phyloP scores from a whole-genome alignment of 345 rosid genomes.

The Capsella bursapastoris region DNA sequence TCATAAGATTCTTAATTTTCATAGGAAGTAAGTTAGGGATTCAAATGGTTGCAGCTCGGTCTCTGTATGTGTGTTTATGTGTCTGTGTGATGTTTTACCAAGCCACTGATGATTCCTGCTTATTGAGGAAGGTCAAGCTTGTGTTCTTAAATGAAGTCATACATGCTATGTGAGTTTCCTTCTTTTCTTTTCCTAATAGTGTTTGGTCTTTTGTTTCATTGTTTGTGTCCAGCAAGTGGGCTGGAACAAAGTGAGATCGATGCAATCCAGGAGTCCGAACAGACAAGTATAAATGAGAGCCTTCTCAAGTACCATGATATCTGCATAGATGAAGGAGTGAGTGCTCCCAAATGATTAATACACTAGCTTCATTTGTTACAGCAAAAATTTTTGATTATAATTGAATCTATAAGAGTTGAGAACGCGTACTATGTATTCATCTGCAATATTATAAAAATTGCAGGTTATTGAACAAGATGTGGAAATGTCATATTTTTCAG shows the following conservation, averaged over 20 bases:
- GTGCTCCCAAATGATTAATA: constrained; percentile 10
- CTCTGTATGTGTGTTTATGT: not conserved
- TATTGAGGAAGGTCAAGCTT: constrained; percentile 4
- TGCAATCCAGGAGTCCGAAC: constrained; percentile 38
- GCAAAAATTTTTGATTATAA: not conserved
- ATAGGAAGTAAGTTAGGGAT: constrained; percentile 1
- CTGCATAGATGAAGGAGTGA: constrained; percentile 42
- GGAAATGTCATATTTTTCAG: constrained; percentile 43
- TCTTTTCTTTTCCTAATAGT: not conserved
- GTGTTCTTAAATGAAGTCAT: not conserved
- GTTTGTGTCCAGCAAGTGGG: constrained; percentile 37
- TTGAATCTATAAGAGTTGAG: not conserved
- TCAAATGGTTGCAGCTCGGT: not conserved
- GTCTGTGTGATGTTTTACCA: constrained; percentile 11
- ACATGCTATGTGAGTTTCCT: not conserved
- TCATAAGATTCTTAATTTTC: not conserved
- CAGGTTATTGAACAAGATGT: constrained; percentile 52
- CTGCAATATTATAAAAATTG: constrained; percentile 7
- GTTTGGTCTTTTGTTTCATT: constrained; percentile 5
- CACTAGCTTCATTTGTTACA: constrained; percentile 11
- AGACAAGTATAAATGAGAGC: constrained; percentile 24
- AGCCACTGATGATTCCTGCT: not conserved
- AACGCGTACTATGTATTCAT: not conserved
- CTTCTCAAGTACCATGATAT: constrained; percentile 42
- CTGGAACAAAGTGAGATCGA: constrained; percentile 42